These are phyloP conservation scores for Pseudopyrenochaeta lycopersici DNA, from an alignment of 2,329 filamentous ascomycete species.

Conservation along the genomic window DNA sequence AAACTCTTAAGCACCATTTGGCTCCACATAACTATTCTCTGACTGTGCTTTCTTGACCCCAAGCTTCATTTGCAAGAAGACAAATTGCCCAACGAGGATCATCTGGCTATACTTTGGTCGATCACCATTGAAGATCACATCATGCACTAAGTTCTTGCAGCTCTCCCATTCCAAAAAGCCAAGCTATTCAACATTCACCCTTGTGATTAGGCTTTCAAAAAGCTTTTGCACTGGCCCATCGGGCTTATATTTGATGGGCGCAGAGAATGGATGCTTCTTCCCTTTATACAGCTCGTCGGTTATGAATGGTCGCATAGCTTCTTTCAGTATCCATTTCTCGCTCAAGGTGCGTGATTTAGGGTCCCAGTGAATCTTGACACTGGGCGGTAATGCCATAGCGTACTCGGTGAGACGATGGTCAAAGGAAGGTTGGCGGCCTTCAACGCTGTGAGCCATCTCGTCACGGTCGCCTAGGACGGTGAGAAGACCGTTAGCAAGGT, in stretches of 20 bases:
- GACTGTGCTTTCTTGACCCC: slow-evolving; percentile 15
- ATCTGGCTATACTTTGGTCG: slow-evolving; percentile 22
- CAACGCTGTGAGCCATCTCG: slow-evolving; percentile 56
- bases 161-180: slow-evolving; percentile 30
- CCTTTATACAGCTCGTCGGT: slow-evolving; percentile 62
- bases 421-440: slow-evolving; percentile 53
- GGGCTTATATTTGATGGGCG: slow-evolving; percentile 53
- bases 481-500: slow-evolving; percentile 47
- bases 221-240: slow-evolving; percentile 56
- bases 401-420: slow-evolving; percentile 53
- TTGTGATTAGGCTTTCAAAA: slow-evolving; percentile 37
- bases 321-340: slow-evolving; percentile 64
- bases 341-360: slow-evolving; percentile 17
- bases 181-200: slow-evolving; percentile 35
- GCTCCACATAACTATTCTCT: slow-evolving; percentile 2
- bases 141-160: slow-evolving; percentile 17
- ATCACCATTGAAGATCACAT: slow-evolving; percentile 19
- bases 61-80: slow-evolving; percentile 21
- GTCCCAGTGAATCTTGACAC: slow-evolving; percentile 48
- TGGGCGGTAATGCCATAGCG: slow-evolving; percentile 49
- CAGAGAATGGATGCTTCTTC: slow-evolving; percentile 61
- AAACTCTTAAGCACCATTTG: neutral
- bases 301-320: slow-evolving; percentile 61
- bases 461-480: slow-evolving; percentile 56
- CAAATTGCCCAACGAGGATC: slow-evolving; percentile 27